These are phyloP conservation scores for Puccinia novopanici DNA, from an alignment of 1,284 basidiomycete genomes.

Conservation along the genomic window DNA sequence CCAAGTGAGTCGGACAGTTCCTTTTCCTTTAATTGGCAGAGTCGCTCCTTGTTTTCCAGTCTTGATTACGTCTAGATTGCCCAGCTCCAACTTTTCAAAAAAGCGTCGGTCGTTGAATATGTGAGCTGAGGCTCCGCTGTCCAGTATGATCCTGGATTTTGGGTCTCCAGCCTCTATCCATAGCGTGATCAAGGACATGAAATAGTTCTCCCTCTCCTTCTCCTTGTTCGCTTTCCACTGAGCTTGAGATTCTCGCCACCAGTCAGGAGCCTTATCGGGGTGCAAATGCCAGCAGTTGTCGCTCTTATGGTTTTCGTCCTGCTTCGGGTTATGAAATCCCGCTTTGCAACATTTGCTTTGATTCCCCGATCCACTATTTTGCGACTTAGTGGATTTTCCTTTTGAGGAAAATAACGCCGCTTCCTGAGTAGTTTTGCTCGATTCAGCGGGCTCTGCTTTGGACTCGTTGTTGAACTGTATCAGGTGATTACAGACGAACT, in stretches of 20 bases:
- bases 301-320: not conserved
- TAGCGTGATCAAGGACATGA: not conserved
- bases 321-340: not conserved
- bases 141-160: not conserved
- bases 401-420: not conserved
- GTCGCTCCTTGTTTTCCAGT: not conserved
- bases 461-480: not conserved
- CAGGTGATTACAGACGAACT: not conserved
- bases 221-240: not conserved
- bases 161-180: not conserved
- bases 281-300: not conserved
- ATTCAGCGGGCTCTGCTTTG: not conserved
- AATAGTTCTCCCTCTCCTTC: not conserved
- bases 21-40: not conserved
- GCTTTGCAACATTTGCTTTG: not conserved
- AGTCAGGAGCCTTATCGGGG: no score
- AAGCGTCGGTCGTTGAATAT: not conserved
- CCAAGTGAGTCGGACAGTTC: not conserved
- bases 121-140: not conserved
- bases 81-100: not conserved
- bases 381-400: not conserved
- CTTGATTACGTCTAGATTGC: not conserved
- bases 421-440: not conserved
- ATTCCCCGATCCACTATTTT: not conserved
- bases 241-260: no score